A percentile compares a stretch with the other conserved stretches of the same genome.
phyloP scores from a whole-genome alignment of 75 land plant species.

The Sequoiadendron giganteum region DNA sequence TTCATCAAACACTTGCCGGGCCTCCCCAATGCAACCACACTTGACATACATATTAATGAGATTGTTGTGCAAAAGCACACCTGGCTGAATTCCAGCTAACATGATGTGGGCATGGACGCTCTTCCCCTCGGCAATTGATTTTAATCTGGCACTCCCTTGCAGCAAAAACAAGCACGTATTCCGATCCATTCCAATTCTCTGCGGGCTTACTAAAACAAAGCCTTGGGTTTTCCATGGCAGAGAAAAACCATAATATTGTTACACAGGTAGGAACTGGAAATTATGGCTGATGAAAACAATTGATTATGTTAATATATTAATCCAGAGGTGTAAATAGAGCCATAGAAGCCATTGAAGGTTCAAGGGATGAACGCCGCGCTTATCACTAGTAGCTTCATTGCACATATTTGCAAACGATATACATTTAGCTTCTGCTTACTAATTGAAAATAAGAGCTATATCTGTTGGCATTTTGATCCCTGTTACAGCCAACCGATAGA shows the following conservation, averaged over 20 bases:
- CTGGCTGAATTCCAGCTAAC: constrained; percentile 23
- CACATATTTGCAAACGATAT: no score
- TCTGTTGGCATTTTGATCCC: no score
- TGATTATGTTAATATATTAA: background rate
- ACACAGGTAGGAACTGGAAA: background rate
- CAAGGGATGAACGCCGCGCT: background rate
- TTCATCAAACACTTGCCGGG: constrained; percentile 31
- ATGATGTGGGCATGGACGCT: constrained; percentile 45
- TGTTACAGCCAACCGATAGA: no score
- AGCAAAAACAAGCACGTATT: constrained; percentile 7
- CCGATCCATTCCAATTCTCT: background rate
- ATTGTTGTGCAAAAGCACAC: constrained; percentile 35
- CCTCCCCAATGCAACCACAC: constrained; percentile 24
- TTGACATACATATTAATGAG: constrained; percentile 47
- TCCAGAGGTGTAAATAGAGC: background rate
- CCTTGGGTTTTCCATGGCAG: background rate
- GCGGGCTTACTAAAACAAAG: background rate
- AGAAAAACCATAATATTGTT: background rate
- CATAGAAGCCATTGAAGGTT: background rate
- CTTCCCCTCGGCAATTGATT: constrained; percentile 33
- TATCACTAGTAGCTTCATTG: no score
- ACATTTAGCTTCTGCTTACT: background rate
- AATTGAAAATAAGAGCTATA: background rate
- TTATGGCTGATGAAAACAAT: no score
- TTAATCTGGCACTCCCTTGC: constrained; percentile 15